Percentiles rank a stretch among this genome's conserved stretches.
These are phyloP conservation scores for Plasmodium vinckei DNA, from an alignment of 169 alveolate species.

Conservation along the genomic window DNA sequence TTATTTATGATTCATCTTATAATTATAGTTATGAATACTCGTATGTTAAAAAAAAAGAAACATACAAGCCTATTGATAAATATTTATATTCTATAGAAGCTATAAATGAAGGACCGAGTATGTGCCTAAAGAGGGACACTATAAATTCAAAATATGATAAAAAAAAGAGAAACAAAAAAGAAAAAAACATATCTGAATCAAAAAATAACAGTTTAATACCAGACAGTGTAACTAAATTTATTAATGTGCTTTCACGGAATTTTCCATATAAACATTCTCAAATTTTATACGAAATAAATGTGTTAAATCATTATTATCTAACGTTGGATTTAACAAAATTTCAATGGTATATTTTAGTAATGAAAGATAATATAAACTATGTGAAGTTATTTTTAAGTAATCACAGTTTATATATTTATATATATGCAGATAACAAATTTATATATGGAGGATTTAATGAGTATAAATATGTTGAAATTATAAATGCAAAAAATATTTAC, in stretches of 20 bases:
- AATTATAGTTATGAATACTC: constrained; percentile 67
- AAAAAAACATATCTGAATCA: neutral
- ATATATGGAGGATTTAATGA: constrained; percentile 70
- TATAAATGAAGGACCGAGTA: constrained; percentile 40
- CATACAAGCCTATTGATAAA: constrained; percentile 56
- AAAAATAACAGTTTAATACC: constrained; percentile 18
- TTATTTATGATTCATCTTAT: constrained; percentile 65
- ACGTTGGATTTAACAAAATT: constrained; percentile 68
- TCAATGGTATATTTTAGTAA: constrained; percentile 59
- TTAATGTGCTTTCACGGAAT: constrained; percentile 16
- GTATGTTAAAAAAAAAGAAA: constrained; percentile 59
- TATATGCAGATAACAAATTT: constrained; percentile 51
- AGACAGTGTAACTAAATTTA: constrained; percentile 28
- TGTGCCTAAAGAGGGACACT: constrained; percentile 39
- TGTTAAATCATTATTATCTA: constrained; percentile 50
- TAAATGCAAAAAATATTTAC: constrained; percentile 41
- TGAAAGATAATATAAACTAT: constrained; percentile 25
- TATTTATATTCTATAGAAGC: constrained; percentile 50
- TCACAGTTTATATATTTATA: constrained; percentile 47
- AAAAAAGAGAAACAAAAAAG: constrained; percentile 2
- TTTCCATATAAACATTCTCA: constrained; percentile 24
- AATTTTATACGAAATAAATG: constrained; percentile 50
- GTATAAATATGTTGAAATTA: constrained; percentile 48
- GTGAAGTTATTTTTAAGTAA: constrained; percentile 59
- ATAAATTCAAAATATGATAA: neutral